These are phyloP conservation scores for Globisporangium solare DNA, from an alignment of 352 stramenopile species.

Conservation along the genomic window DNA sequence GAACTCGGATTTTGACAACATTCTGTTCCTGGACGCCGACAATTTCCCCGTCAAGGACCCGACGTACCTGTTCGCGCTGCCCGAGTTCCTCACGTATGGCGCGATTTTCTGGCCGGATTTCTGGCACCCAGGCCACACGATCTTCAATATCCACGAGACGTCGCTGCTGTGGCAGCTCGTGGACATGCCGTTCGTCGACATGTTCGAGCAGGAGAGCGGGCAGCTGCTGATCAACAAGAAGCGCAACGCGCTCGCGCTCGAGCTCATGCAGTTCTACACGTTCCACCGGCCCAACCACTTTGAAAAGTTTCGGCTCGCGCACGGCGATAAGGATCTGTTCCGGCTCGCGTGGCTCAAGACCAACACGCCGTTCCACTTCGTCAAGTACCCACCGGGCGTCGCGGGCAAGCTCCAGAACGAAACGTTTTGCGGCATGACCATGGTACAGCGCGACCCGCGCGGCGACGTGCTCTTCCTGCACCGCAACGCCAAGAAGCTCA, in stretches of 20 bases:
- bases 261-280: constrained; percentile 30
- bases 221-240: constrained; percentile 48
- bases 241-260: constrained; percentile 23
- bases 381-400: constrained; percentile 29
- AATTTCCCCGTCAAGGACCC: constrained; percentile 58
- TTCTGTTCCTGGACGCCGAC: constrained; percentile 65
- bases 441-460: constrained; percentile 31
- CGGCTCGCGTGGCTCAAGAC: constrained; percentile 51
- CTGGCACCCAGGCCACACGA: constrained; percentile 60
- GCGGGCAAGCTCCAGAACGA: constrained; percentile 26
- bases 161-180: constrained; percentile 55
- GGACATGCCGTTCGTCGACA: constrained; percentile 44
- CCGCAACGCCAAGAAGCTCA: constrained; percentile 44
- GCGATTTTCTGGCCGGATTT: constrained; percentile 75
- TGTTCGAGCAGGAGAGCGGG: constrained; percentile 70
- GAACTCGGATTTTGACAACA: constrained; percentile 51
- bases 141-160: constrained; percentile 53
- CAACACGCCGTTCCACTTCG: constrained; percentile 45
- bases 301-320: constrained; percentile 25
- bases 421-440: constrained; percentile 53
- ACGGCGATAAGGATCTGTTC: constrained; percentile 60
- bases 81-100: constrained; percentile 33
- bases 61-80: constrained; percentile 52
- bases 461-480: constrained; percentile 44
- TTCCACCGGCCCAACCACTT: constrained; percentile 40